Conservation (phyloP, 116 monocot genomes). For the Posidonia oceanica region DNA sequence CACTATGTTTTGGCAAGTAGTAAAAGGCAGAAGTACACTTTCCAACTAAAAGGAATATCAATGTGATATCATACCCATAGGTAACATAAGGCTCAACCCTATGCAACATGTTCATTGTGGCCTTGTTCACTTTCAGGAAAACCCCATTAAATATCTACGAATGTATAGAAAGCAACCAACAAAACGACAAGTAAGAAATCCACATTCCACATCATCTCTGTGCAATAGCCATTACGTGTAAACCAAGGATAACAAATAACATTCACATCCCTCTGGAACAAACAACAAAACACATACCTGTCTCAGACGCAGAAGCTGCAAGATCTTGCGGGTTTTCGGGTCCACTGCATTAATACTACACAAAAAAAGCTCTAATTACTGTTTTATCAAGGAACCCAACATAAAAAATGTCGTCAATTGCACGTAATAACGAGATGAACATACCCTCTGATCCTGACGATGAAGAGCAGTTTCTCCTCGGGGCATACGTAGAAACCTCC, state of each 20-base stretch:
- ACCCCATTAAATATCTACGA: slow-evolving; percentile 89
- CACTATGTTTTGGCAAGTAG: too few relatives aligned
- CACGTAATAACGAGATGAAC: not conserved
- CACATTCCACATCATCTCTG: too few relatives aligned
- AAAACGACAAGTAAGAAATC: too few relatives aligned
- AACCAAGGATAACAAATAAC: not conserved
- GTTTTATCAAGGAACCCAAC: too few relatives aligned
- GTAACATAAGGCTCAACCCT: slow-evolving; percentile 97
- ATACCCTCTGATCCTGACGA: slow-evolving; percentile 33
- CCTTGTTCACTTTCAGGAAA: slow-evolving; percentile 89
- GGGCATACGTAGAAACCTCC: slow-evolving; percentile 86
- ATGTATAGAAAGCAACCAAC: too few relatives aligned
- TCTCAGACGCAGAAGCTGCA: slow-evolving; percentile 81
- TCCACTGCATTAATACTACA: slow-evolving; percentile 90
- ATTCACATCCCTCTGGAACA: not conserved
- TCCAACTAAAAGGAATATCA: too few relatives aligned
- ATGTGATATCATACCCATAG: slow-evolving; percentile 46
- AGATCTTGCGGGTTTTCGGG: slow-evolving; percentile 69
- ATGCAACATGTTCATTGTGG: slow-evolving; percentile 78
- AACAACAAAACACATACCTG: slow-evolving; percentile 33
- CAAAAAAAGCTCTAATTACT: not conserved
- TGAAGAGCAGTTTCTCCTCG: slow-evolving; percentile 76
- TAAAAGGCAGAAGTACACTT: too few relatives aligned
- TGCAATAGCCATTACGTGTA: too few relatives aligned
- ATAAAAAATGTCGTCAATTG: too few relatives aligned